Conservation (phyloP, 2,329 filamentous ascomycete species). For the Aplosporella prunicola region DNA sequence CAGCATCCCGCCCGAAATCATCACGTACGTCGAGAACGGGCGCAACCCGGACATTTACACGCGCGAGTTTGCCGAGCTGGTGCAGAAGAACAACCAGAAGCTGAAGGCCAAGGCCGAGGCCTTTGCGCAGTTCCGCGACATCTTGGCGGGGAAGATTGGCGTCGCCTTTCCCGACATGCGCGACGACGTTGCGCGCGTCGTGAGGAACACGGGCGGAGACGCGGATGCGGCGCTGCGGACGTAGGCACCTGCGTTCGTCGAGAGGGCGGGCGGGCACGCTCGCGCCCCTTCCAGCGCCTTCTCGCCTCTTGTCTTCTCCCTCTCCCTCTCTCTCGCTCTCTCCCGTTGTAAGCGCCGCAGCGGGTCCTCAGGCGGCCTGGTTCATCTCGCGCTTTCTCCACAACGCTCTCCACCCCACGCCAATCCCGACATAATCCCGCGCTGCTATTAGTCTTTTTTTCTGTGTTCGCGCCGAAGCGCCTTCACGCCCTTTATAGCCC, state of each 20-base stretch:
- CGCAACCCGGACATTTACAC: slow-evolving; percentile 60
- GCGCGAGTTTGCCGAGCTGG: slow-evolving; percentile 54
- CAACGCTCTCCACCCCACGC: too few species aligned
- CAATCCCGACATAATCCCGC: too few species aligned
- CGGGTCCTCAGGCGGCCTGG: too few species aligned
- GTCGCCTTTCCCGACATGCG: slow-evolving; percentile 48
- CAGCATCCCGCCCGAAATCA: slow-evolving; percentile 51
- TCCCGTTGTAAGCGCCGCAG: too few species aligned
- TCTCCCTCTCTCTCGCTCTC: too few species aligned
- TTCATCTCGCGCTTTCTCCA: too few species aligned
- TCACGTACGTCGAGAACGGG: slow-evolving; percentile 52
- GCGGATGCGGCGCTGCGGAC: neutral
- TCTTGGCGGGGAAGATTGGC: slow-evolving; percentile 49
- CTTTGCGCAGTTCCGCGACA: slow-evolving; percentile 49
- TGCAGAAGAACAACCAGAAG: slow-evolving; percentile 53
- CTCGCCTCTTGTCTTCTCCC: neutral
- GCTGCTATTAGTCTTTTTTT: too few species aligned
- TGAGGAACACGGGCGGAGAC: slow-evolving; percentile 36
- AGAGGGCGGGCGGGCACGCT: too few species aligned
- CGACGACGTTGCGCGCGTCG: slow-evolving; percentile 43
- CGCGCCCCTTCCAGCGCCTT: too few species aligned
- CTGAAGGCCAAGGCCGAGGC: slow-evolving; percentile 52
- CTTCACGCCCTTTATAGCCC: too few species aligned
- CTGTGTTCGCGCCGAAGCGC: too few species aligned
- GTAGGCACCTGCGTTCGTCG: too few species aligned